These are phyloP conservation scores for Acer negundo DNA, from an alignment of 345 rosid species.

Conservation along the genomic window DNA sequence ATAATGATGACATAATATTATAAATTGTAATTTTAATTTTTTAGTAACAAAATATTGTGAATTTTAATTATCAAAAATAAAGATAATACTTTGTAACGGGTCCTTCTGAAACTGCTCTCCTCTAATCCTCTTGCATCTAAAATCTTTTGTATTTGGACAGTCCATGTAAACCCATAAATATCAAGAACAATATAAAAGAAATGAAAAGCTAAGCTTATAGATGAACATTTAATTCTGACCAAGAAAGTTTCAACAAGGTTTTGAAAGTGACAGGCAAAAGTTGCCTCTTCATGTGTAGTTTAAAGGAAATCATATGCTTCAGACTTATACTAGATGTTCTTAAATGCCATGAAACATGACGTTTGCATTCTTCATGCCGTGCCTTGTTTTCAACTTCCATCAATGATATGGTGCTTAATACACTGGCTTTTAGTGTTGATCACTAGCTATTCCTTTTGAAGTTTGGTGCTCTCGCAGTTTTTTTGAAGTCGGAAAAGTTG, in stretches of 20 bases:
- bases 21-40: background rate
- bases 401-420: slow-evolving; percentile 11
- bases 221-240: background rate
- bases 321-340: background rate
- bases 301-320: background rate
- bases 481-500: slow-evolving; percentile 58
- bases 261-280: background rate
- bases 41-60: background rate
- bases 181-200: background rate
- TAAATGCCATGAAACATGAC: background rate
- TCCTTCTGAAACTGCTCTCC: background rate
- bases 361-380: background rate
- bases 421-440: background rate
- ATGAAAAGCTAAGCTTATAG: background rate
- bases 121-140: background rate
- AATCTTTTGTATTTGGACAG: background rate
- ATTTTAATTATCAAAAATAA: background rate
- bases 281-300: background rate
- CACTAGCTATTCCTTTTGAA: slow-evolving; percentile 42
- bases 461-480: slow-evolving; percentile 65
- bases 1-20: slow-evolving; percentile 8
- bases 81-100: background rate
- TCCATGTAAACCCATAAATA: background rate
- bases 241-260: background rate
- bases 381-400: background rate